Evolutionary conservation across 2,329 filamentous ascomycete species (phyloP), one percentile per base, ranked within the genome.

Genomic region (Pseudopyricularia cyperi): DNA sequence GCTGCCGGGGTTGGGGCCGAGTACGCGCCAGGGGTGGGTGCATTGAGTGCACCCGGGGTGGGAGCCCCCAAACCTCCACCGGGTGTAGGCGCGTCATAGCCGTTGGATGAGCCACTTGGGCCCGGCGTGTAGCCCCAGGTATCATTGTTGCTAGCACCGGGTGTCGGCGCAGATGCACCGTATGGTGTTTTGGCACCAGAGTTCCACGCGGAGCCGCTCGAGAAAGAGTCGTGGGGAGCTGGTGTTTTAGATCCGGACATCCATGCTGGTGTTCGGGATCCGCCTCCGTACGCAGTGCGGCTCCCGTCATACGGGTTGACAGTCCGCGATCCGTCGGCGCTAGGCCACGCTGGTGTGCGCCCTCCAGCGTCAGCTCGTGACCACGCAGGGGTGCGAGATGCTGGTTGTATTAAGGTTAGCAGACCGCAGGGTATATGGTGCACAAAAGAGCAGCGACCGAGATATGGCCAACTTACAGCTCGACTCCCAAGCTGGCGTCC

Each of bases 401-500:
- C 75, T 56, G 74, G 57, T 61, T 53, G 59, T 35, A 42, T 3
- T 33, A 19, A 48, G 19, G n/a, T 42, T 12, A 50, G 35, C 37
- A 17, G 15, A 17, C 17, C 14, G 24, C 5, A 26, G 5, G 30
- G 33, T 8, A 30, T 11, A 6, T 9, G 15, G 2, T 35, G 12
- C 17, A 51, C 15, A 24, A 17, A 12, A 4, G 19, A 35, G 17
- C 7, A 15, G 15, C 30, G 26, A 14, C 19, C 14, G n/a, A 37
- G 32, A 17, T 24, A 24, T 30, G 12, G 26, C 46, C n/a, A 52
- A 76, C 80, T 76, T 75, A 85, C 82, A 79, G 67, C 81, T 76
- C 42, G 77, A 53, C 49, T 82, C 83, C 85, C 86, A 89, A 12
- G 85, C 84, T 28, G 86, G 86, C n/a, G 86, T 88, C 52, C 85